phyloP scores from a whole-genome alignment of 2,329 filamentous ascomycete genomes.

The Fonsecaea pedrosoi region DNA sequence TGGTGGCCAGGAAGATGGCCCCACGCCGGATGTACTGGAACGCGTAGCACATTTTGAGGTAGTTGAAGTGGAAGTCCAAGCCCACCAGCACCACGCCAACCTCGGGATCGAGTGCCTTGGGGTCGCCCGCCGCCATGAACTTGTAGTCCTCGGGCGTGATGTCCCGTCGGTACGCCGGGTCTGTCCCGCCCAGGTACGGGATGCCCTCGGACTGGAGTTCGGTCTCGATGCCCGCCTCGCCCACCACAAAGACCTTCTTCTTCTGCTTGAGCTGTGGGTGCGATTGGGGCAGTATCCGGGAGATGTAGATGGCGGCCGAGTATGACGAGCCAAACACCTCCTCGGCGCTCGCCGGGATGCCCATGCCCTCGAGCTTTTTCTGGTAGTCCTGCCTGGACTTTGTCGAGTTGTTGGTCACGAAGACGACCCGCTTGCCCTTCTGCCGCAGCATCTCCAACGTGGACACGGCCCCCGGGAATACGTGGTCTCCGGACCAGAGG shows the following conservation, averaged over 20 bases:
- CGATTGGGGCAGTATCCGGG: constrained; percentile 71
- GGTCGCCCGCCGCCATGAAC: constrained; percentile 72
- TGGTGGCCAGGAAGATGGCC: constrained; percentile 89
- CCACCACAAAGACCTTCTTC: constrained; percentile 93
- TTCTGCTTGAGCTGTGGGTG: constrained; percentile 60
- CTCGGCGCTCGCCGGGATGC: constrained; percentile 73
- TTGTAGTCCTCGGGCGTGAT: constrained; percentile 81
- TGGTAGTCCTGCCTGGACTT: constrained; percentile 93
- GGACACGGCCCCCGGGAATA: constrained; percentile 84
- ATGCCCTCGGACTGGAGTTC: constrained; percentile 83
- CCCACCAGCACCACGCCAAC: constrained; percentile 90
- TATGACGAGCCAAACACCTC: constrained; percentile 97
- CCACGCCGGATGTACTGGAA: constrained; percentile 83
- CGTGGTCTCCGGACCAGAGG: constrained; percentile 91
- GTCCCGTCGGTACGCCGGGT: constrained; percentile 76
- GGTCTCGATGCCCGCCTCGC: constrained; percentile 87
- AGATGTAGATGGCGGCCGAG: constrained; percentile 93
- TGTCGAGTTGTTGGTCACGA: constrained; percentile 98
- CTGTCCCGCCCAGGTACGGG: constrained; percentile 83
- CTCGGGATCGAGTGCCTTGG: constrained; percentile 78
- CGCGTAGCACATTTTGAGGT: constrained; percentile 84
- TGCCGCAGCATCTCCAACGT: constrained; percentile 82
- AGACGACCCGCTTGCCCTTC: constrained; percentile 88
- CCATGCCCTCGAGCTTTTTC: constrained; percentile 83
- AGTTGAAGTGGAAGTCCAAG: constrained; percentile 93